phyloP scores from a whole-genome alignment of 352 stramenopile species.

The Poterioochromonas sp. region DNA sequence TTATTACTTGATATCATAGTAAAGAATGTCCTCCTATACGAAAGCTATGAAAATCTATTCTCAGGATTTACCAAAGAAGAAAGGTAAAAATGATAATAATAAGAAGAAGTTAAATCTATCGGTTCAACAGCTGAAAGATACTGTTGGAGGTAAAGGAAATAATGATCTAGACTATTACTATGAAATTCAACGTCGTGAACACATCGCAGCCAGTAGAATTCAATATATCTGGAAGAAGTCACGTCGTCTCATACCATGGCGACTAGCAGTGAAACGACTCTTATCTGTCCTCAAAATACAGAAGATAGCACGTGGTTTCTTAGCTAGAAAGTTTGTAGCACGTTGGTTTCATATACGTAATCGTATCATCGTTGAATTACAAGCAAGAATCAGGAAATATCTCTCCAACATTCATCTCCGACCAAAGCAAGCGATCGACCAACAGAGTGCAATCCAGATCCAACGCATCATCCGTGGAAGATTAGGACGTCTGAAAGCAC shows the following conservation, averaged over 20 bases:
- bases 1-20: too few relatives aligned
- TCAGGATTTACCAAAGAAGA: neutral
- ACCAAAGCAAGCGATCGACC: neutral
- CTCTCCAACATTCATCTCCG: slow-evolving; percentile 6
- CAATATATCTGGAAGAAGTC: neutral
- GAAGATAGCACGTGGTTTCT: neutral
- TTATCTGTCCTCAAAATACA: slow-evolving; percentile 1
- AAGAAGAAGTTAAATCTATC: too few relatives aligned
- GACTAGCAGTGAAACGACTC: neutral
- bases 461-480: neutral
- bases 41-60: neutral
- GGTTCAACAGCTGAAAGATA: neutral
- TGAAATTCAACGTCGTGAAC: slow-evolving; percentile 28
- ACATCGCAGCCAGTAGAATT: slow-evolving; percentile 10
- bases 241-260: neutral
- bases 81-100: neutral
- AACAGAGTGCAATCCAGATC: slow-evolving; percentile 1
- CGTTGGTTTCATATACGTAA: slow-evolving; percentile 6
- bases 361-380: neutral
- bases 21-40: slow-evolving; percentile 8
- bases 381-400: neutral
- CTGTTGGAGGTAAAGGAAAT: neutral
- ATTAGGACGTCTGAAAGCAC: neutral
- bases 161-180: slow-evolving; percentile 21
- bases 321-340: neutral